These are phyloP conservation scores for Mycena kentingensis DNA, from an alignment of 768 basidiomycete species.

Conservation along the genomic window DNA sequence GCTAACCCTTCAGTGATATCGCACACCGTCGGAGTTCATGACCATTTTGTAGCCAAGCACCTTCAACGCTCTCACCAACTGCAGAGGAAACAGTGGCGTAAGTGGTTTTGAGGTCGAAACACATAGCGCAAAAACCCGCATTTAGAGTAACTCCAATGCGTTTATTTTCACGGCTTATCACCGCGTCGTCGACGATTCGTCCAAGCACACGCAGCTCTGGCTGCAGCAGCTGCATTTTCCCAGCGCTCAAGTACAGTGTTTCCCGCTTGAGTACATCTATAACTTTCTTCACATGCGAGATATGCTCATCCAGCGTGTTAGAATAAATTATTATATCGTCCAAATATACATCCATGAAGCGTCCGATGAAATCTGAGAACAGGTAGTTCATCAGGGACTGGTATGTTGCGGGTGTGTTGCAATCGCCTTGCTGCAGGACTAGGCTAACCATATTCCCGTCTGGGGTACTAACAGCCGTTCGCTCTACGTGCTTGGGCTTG, in stretches of 20 bases:
- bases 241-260: slow-evolving; percentile 28
- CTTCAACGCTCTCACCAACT: too few species aligned
- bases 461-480: slow-evolving; percentile 25
- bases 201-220: slow-evolving; percentile 29
- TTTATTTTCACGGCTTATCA: too few species aligned
- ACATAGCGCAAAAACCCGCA: too few species aligned
- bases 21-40: too few species aligned
- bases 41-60: too few species aligned
- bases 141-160: too few species aligned
- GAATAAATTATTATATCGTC: slow-evolving; percentile 33
- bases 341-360: slow-evolving; percentile 14
- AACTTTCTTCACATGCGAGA: slow-evolving; percentile 27
- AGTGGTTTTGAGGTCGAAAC: too few species aligned
- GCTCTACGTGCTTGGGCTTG: slow-evolving; percentile 27
- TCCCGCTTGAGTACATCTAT: slow-evolving; percentile 27
- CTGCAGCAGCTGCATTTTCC: slow-evolving; percentile 28
- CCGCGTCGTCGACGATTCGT: slow-evolving; percentile 27
- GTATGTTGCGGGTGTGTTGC: slow-evolving; percentile 25
- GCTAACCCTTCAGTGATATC: too few species aligned
- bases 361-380: background rate
- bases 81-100: too few species aligned
- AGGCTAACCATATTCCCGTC: slow-evolving; percentile 34
- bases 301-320: slow-evolving; percentile 29
- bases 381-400: slow-evolving; percentile 36
- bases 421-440: slow-evolving; percentile 31